Evolutionary conservation across 805 yeast species (phyloP).

Genomic region (Barnettozyma californica): DNA sequence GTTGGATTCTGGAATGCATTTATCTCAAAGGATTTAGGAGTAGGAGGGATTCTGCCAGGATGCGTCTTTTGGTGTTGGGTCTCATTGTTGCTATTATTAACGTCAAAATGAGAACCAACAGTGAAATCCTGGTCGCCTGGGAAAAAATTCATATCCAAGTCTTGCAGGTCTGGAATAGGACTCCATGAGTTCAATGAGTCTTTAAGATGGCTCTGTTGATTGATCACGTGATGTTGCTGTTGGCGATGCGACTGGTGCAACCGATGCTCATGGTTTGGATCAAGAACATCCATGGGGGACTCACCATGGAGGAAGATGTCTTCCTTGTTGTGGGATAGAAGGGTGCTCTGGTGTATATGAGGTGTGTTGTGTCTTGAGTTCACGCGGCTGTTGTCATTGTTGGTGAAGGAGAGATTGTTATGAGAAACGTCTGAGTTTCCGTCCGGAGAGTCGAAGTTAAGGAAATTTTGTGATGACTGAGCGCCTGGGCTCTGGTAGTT

Average conservation of each 20-base stretch:
- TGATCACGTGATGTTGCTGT: neutral
- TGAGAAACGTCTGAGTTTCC: slow-evolving; percentile 10
- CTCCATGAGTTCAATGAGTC: slow-evolving; percentile 10
- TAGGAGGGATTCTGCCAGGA: slow-evolving; percentile 16
- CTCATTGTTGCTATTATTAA: neutral
- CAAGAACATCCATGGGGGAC: slow-evolving; percentile 13
- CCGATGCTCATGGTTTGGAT: slow-evolving; percentile 4
- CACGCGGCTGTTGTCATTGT: slow-evolving; percentile 1
- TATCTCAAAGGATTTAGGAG: slow-evolving; percentile 21
- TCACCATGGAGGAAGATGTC: slow-evolving; percentile 4
- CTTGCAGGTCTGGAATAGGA: slow-evolving; percentile 12
- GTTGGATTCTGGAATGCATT: slow-evolving; percentile 6
- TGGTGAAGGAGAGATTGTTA: neutral
- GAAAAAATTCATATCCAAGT: slow-evolving; percentile 14
- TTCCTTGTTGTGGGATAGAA: slow-evolving; percentile 1
- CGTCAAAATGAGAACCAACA: neutral
- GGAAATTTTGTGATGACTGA: slow-evolving; percentile 9
- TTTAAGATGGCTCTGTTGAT: neutral
- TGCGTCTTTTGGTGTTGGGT: neutral
- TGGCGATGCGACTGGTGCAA: slow-evolving; percentile 5
- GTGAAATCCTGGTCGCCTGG: slow-evolving; percentile 2
- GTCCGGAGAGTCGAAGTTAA: slow-evolving; percentile 21
- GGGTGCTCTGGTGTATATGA: neutral
- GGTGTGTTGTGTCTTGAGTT: slow-evolving; percentile 1
- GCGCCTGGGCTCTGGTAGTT: slow-evolving; percentile 7